These are phyloP conservation scores for Cryptosporidium baileyi DNA, from an alignment of 169 alveolate genomes.

Conservation along the genomic window DNA sequence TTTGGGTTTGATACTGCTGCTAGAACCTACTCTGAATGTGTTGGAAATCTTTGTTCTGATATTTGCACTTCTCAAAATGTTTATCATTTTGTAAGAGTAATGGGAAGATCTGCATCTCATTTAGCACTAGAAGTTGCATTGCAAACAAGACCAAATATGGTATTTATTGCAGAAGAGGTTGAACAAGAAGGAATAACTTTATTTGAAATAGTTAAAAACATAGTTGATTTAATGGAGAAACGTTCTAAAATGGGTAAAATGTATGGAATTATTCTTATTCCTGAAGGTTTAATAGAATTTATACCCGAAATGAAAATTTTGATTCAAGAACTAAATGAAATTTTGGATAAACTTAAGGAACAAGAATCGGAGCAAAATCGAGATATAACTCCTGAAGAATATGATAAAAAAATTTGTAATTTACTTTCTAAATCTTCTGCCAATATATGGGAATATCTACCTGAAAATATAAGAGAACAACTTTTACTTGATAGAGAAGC, in stretches of 20 bases:
- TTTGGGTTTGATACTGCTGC: conserved; percentile 99
- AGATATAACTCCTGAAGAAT: conserved; percentile 39
- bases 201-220: conserved; percentile 83
- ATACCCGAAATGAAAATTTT: conserved; percentile 92
- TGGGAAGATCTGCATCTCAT: conserved; percentile 99
- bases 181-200: conserved; percentile 85
- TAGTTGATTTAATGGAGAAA: conserved; percentile 90
- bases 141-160: conserved; percentile 93
- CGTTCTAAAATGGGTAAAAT: conserved; percentile 88
- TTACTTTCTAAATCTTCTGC: conserved; percentile 54
- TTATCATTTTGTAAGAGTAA: conserved; percentile 95
- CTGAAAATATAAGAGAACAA: conserved; percentile 92
- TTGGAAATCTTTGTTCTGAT: conserved; percentile 93
- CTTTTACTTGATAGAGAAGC: conserved; percentile 97
- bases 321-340: conserved; percentile 91
- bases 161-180: conserved; percentile 95
- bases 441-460: conserved; percentile 85
- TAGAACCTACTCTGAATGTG: conserved; percentile 91
- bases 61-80: conserved; percentile 89
- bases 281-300: conserved; percentile 97
- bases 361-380: not conserved
- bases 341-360: conserved; percentile 75
- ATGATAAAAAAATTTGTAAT: conserved; percentile 32
- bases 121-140: conserved; percentile 96
- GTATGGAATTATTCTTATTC: conserved; percentile 94